A percentile compares a stretch with the other conserved stretches of the same genome.
Evolutionary conservation across 1,139 yeast species (phyloP).

Genomic region (Hyphopichia wangnamkhiaoensis): DNA sequence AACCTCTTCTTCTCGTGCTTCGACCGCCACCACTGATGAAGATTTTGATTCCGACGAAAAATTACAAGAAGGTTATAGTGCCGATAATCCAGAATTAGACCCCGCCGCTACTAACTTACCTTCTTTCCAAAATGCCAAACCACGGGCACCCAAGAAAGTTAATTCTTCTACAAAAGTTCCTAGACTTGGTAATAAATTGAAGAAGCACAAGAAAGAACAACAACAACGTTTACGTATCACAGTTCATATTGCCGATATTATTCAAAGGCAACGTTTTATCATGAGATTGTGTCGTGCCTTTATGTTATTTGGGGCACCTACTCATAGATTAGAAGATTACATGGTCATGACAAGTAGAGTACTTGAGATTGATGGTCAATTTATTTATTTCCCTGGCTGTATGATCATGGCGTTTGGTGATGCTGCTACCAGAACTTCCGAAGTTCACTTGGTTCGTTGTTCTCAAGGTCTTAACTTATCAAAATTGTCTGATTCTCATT

Average conservation of each 20-base stretch:
- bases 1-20: background rate
- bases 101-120: conserved; percentile 27
- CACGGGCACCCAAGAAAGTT: conserved; percentile 35
- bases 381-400: conserved; percentile 88
- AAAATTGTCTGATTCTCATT: conserved; percentile 78
- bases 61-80: conserved; percentile 6
- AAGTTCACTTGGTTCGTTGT: conserved; percentile 84
- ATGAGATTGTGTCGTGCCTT: conserved; percentile 81
- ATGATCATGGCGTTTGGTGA: conserved; percentile 94
- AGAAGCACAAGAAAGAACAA: conserved; percentile 27
- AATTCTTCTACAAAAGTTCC: conserved; percentile 8
- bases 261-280: conserved; percentile 84
- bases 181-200: conserved; percentile 21
- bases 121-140: conserved; percentile 47
- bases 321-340: conserved; percentile 89
- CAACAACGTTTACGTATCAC: conserved; percentile 61
- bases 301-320: conserved; percentile 94
- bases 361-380: conserved; percentile 88
- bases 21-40: conserved; percentile 2
- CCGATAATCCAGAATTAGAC: conserved; percentile 14
- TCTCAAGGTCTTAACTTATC: conserved; percentile 82
- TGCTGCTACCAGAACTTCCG: conserved; percentile 89
- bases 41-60: conserved; percentile 10
- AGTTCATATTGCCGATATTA: conserved; percentile 83
- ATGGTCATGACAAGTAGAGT: conserved; percentile 89